A percentile compares a stretch with the other conserved stretches of the same genome.
Conservation (phyloP, 2,329 filamentous ascomycete species). For the Colletotrichum agaves region DNA sequence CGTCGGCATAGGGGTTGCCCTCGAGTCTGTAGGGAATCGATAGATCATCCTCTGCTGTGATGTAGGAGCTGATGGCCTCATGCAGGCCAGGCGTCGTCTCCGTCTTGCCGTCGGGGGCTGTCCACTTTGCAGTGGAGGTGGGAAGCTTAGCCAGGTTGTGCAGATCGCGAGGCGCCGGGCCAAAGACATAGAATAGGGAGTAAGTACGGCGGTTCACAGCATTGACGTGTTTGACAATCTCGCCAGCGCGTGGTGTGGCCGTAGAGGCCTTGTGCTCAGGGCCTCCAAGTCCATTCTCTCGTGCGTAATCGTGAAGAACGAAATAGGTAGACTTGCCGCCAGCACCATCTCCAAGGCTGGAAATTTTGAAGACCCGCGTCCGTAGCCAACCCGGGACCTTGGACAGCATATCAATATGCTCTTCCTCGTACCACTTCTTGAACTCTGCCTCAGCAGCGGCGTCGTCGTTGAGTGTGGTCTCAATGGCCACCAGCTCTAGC, state of each 20-base stretch:
- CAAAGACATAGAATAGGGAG: constrained; percentile 82
- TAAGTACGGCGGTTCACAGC: constrained; percentile 70
- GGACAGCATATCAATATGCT: constrained; percentile 77
- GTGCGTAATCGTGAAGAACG: constrained; percentile 77
- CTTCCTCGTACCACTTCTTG: constrained; percentile 77
- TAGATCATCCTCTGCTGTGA: constrained; percentile 76
- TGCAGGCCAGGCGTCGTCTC: constrained; percentile 60
- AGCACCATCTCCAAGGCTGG: constrained; percentile 66
- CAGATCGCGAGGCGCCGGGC: constrained; percentile 77
- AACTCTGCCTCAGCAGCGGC: constrained; percentile 64
- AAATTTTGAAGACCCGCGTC: constrained; percentile 76
- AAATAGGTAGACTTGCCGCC: constrained; percentile 62
- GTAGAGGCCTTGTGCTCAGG: constrained; percentile 71
- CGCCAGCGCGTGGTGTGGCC: constrained; percentile 69
- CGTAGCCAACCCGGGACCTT: constrained; percentile 84
- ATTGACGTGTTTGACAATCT: constrained; percentile 70
- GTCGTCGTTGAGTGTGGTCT: constrained; percentile 64
- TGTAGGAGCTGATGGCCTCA: constrained; percentile 72
- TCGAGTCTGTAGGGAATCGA: constrained; percentile 79
- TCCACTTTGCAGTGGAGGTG: constrained; percentile 59
- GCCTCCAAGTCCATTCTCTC: constrained; percentile 73
- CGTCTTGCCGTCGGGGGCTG: constrained; percentile 65
- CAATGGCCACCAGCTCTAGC: constrained; percentile 71
- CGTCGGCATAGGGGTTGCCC: constrained; percentile 72
- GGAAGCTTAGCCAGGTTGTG: constrained; percentile 63